Percentiles rank a stretch among this genome's conserved stretches.
Evolutionary conservation across 495 filamentous ascomycete genomes (phyloP).

Genomic region (Trichoderma orchidacearum): DNA sequence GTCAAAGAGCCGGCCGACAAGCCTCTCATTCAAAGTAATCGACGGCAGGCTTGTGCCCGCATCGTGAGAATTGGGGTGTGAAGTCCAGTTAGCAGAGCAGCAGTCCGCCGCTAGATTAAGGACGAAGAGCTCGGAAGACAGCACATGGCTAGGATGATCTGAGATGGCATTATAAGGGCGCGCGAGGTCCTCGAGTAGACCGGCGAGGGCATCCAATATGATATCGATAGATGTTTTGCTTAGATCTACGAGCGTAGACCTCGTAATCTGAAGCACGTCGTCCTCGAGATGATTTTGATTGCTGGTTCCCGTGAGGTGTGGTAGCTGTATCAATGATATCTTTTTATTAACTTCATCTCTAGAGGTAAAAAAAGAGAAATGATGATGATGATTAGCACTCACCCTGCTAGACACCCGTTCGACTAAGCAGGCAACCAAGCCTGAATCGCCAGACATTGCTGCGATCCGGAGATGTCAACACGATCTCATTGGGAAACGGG

Average conservation of each 20-base stretch:
- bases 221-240: conserved; percentile 36
- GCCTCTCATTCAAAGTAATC: conserved; percentile 10
- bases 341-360: background rate
- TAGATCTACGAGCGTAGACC: conserved; percentile 45
- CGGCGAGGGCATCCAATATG: conserved; percentile 42
- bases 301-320: conserved; percentile 47
- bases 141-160: conserved; percentile 36
- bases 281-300: conserved; percentile 44
- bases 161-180: conserved; percentile 29
- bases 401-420: background rate
- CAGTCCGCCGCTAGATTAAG: conserved; percentile 50
- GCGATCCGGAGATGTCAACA: background rate
- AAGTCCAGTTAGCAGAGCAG: conserved; percentile 40
- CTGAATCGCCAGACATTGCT: background rate
- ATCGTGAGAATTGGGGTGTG: conserved; percentile 9
- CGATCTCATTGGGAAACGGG: background rate
- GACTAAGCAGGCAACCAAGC: background rate
- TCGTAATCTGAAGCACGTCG: conserved; percentile 45
- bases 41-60: conserved; percentile 9
- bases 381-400: background rate
- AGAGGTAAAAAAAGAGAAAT: background rate
- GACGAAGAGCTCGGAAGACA: conserved; percentile 45
- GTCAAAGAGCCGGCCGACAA: conserved; percentile 28
- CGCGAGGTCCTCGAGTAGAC: conserved; percentile 33
- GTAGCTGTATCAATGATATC: conserved; percentile 29